These are phyloP conservation scores for Kwoniella sp. DNA, from an alignment of 768 basidiomycete species.

Conservation along the genomic window DNA sequence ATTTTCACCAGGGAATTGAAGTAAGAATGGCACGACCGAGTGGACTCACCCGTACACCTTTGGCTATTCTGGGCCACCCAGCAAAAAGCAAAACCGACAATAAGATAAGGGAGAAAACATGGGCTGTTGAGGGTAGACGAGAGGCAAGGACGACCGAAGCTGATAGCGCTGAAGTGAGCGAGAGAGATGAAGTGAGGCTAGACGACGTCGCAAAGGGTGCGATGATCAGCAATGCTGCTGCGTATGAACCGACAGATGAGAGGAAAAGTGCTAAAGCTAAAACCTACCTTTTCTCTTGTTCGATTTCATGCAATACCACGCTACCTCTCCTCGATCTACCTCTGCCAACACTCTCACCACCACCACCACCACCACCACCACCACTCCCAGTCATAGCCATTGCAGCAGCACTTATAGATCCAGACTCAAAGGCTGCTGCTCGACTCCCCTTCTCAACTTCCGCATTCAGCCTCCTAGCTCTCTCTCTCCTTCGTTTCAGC, in stretches of 20 bases:
- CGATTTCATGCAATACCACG: conserved; percentile 14
- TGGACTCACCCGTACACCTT: conserved; percentile 45
- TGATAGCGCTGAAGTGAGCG: conserved; percentile 73
- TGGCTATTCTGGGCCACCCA: conserved; percentile 47
- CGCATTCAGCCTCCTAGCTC: conserved; percentile 5
- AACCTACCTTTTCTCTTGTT: conserved; percentile 45
- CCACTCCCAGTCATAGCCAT: too few species aligned
- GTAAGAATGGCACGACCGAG: too few species aligned
- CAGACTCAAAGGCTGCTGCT: conserved; percentile 6
- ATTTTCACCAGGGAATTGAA: too few species aligned
- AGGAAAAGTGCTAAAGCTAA: too few species aligned
- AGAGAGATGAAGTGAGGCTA: conserved; percentile 55
- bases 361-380: too few species aligned
- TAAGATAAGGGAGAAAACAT: conserved; percentile 75
- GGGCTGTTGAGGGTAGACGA: conserved; percentile 75
- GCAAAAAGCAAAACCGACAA: conserved; percentile 46
- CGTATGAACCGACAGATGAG: too few species aligned
- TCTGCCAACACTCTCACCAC: background rate
- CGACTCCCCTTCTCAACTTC: conserved; percentile 11
- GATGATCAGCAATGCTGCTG: too few species aligned
- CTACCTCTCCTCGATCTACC: conserved; percentile 21
- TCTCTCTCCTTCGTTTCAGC: conserved; percentile 23
- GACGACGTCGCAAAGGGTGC: background rate
- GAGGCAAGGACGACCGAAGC: conserved; percentile 92
- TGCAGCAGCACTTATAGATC: too few species aligned